Conservation (phyloP, 106 monocot species). For the Acorus calamus region DNA sequence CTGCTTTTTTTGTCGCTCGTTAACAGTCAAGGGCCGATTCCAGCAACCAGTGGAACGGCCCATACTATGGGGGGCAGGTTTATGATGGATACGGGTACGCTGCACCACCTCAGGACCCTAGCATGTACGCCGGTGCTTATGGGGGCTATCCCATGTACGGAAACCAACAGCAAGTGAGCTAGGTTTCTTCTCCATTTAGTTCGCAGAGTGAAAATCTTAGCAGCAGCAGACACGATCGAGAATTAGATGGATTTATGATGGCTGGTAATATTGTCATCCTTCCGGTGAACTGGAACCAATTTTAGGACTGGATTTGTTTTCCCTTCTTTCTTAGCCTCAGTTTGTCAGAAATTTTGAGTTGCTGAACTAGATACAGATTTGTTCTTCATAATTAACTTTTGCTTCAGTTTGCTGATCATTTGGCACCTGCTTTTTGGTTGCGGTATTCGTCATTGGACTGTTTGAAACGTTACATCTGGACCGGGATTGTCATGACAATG, state of each 20-base stretch:
- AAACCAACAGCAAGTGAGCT: constrained; percentile 17
- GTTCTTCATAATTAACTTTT: too few relatives aligned
- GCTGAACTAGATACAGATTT: too few relatives aligned
- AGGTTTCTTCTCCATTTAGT: neutral
- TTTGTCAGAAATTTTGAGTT: too few relatives aligned
- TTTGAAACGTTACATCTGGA: too few relatives aligned
- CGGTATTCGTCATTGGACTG: too few relatives aligned
- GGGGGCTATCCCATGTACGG: constrained; percentile 14
- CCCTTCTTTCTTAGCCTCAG: too few relatives aligned
- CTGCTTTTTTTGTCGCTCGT: neutral
- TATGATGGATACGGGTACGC: constrained; percentile 14
- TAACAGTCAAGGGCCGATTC: neutral
- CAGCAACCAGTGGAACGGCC: constrained; percentile 7
- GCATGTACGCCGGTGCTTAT: constrained; percentile 8
- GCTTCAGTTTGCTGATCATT: too few relatives aligned
- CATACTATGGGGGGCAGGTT: constrained; percentile 8
- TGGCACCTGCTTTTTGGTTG: too few relatives aligned
- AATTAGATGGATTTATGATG: neutral
- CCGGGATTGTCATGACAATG: too few relatives aligned
- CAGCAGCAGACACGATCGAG: neutral
- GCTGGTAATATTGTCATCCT: neutral
- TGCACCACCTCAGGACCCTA: constrained; percentile 9
- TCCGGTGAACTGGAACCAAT: too few relatives aligned
- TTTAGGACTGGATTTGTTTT: too few relatives aligned
- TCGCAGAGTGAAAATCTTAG: neutral